Conservation (phyloP, 768 basidiomycete genomes). For the Boletus reticulatus region DNA sequence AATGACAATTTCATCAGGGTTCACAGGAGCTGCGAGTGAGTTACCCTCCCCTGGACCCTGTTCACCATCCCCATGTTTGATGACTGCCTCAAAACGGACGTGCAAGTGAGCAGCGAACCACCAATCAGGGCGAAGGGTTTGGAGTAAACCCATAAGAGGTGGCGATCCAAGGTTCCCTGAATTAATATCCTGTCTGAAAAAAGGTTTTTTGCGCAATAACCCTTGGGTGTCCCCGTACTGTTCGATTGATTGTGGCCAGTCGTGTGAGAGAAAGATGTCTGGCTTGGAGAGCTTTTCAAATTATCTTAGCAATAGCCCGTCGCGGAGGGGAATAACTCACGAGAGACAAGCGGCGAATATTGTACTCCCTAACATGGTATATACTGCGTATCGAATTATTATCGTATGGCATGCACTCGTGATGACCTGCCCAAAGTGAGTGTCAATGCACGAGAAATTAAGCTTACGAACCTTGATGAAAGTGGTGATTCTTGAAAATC, state of each 20-base stretch:
- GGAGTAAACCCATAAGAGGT: constrained; percentile 76
- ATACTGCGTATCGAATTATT: constrained; percentile 70
- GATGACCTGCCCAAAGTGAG: constrained; percentile 52
- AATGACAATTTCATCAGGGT: constrained; percentile 42
- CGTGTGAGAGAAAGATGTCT: constrained; percentile 89
- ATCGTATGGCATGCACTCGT: constrained; percentile 83
- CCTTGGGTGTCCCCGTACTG: constrained; percentile 66
- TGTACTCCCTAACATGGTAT: constrained; percentile 90
- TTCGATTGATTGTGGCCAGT: constrained; percentile 91
- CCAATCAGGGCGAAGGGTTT: constrained; percentile 70
- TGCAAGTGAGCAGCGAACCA: constrained; percentile 97
- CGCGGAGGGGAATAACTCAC: constrained; percentile 35
- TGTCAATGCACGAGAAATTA: neutral
- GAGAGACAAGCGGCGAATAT: constrained; percentile 73
- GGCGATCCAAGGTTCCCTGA: constrained; percentile 78
- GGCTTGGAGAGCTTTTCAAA: constrained; percentile 51
- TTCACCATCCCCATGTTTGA: constrained; percentile 40
- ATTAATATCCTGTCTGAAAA: constrained; percentile 69
- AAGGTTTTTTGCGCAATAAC: constrained; percentile 74
- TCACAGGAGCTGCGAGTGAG: constrained; percentile 5
- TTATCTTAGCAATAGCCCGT: neutral
- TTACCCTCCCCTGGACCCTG: neutral
- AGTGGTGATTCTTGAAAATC: constrained; percentile 83
- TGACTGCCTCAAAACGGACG: constrained; percentile 75
- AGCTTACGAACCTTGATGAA: constrained; percentile 51